Percentiles rank a stretch among this genome's conserved stretches.
Evolutionary conservation across 1,284 basidiomycete species (phyloP).

Genomic region (Pterulicium gracile): DNA sequence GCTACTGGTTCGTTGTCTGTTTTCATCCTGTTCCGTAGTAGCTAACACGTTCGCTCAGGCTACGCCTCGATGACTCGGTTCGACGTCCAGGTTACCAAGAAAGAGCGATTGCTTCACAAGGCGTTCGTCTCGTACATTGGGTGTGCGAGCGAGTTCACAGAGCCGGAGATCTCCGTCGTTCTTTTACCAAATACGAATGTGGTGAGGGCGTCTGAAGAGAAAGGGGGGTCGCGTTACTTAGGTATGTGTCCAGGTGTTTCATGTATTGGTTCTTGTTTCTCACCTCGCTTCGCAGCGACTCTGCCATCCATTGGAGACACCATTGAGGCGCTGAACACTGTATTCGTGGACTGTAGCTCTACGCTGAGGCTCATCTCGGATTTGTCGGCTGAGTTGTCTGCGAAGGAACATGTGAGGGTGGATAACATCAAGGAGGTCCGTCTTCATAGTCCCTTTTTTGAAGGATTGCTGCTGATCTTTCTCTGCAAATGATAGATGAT

Average conservation of each 20-base stretch:
- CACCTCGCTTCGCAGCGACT: conserved; percentile 29
- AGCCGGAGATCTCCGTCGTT: conserved; percentile 57
- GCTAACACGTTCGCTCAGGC: conserved; percentile 24
- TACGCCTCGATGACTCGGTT: conserved; percentile 45
- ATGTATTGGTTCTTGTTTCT: no score
- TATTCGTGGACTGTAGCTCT: conserved; percentile 47
- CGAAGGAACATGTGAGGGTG: conserved; percentile 57
- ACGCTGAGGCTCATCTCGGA: conserved; percentile 59
- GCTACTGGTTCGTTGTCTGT: conserved; percentile 37
- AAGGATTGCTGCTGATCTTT: conserved; percentile 35
- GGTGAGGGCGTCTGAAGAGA: conserved; percentile 35
- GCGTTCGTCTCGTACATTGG: conserved; percentile 59
- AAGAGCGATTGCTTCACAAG: conserved; percentile 45
- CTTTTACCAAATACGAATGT: conserved; percentile 40
- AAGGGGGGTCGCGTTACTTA: conserved; percentile 27
- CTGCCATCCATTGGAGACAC: conserved; percentile 73
- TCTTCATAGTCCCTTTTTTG: conserved; percentile 3
- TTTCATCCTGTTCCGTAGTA: conserved; percentile 5
- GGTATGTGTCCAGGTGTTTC: conserved; percentile 16
- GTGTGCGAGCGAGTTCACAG: conserved; percentile 60
- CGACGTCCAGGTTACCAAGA: conserved; percentile 38
- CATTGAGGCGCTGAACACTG: conserved; percentile 54
- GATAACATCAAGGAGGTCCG: conserved; percentile 63
- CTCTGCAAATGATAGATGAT: conserved; percentile 33
- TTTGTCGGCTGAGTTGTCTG: conserved; percentile 58